Evolutionary conservation across 768 basidiomycete species (phyloP).

Genomic region (Pilatotrama ljubarskyi): DNA sequence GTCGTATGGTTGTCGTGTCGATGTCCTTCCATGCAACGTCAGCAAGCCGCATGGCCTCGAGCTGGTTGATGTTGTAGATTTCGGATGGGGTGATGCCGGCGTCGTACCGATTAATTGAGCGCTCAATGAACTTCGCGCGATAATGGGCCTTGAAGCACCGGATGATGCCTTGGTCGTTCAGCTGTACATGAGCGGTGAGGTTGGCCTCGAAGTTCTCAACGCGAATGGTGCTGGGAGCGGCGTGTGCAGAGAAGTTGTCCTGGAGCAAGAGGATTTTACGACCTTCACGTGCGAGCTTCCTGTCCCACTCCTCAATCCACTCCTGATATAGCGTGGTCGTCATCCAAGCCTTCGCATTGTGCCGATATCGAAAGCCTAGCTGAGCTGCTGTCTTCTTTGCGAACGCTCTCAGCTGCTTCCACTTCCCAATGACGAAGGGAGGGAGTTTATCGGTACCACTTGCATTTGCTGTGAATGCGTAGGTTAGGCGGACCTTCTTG

Average conservation of each 20-base stretch:
- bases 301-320: constrained; percentile 33
- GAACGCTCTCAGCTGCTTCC: constrained; percentile 33
- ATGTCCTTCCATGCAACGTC: constrained; percentile 35
- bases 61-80: constrained; percentile 39
- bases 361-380: constrained; percentile 37
- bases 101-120: constrained; percentile 10
- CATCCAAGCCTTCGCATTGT: constrained; percentile 43
- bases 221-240: constrained; percentile 32
- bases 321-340: no score
- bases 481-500: background rate
- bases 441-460: constrained; percentile 35
- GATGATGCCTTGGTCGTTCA: constrained; percentile 38
- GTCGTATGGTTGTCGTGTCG: constrained; percentile 31
- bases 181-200: constrained; percentile 40
- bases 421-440: constrained; percentile 39
- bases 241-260: constrained; percentile 38
- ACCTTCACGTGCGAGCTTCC: constrained; percentile 8
- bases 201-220: constrained; percentile 37
- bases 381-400: constrained; percentile 24
- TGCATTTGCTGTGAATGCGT: constrained; percentile 35
- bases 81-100: constrained; percentile 14
- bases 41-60: constrained; percentile 38
- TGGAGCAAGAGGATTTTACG: constrained; percentile 31
- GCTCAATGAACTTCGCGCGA: constrained; percentile 25
- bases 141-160: constrained; percentile 40